Conservation (phyloP, 163 green algal species). For the Scenedesmus sp. region DNA sequence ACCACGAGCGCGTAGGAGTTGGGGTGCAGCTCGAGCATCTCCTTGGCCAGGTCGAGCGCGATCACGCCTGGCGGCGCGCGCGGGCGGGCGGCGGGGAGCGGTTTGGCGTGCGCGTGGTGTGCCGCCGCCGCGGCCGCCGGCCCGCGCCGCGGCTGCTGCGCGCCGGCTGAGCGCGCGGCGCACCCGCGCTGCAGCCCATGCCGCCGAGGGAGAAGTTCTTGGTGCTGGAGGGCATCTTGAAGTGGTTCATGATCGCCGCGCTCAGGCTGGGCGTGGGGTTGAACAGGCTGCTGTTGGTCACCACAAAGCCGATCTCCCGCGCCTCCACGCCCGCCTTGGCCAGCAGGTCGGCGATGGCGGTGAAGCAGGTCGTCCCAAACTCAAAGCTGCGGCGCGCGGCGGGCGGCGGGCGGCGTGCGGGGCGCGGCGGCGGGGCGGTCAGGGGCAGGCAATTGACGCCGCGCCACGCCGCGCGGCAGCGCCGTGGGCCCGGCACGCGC, state of each 20-base stretch:
- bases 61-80: slow-evolving; percentile 17
- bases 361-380: slow-evolving; percentile 77
- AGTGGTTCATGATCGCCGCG: slow-evolving; percentile 97
- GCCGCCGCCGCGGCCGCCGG: too few relatives aligned
- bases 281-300: slow-evolving; percentile 98
- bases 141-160: too few relatives aligned
- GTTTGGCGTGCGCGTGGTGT: background rate
- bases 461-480: too few relatives aligned
- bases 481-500: too few relatives aligned
- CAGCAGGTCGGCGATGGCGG: slow-evolving; percentile 73
- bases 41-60: slow-evolving; percentile 73
- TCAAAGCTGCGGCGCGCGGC: slow-evolving; percentile 81
- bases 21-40: slow-evolving; percentile 88
- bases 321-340: slow-evolving; percentile 53
- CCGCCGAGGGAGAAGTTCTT: slow-evolving; percentile 83
- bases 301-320: slow-evolving; percentile 83
- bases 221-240: slow-evolving; percentile 93
- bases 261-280: slow-evolving; percentile 94
- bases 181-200: slow-evolving; percentile 73
- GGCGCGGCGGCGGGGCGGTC: background rate
- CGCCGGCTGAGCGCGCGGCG: too few relatives aligned
- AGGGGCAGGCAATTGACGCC: background rate
- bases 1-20: slow-evolving; percentile 86
- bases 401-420: too few relatives aligned
- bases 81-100: background rate